phyloP scores from a whole-genome alignment of 2,329 filamentous ascomycete species.

The Pseudocercospora cruenta region DNA sequence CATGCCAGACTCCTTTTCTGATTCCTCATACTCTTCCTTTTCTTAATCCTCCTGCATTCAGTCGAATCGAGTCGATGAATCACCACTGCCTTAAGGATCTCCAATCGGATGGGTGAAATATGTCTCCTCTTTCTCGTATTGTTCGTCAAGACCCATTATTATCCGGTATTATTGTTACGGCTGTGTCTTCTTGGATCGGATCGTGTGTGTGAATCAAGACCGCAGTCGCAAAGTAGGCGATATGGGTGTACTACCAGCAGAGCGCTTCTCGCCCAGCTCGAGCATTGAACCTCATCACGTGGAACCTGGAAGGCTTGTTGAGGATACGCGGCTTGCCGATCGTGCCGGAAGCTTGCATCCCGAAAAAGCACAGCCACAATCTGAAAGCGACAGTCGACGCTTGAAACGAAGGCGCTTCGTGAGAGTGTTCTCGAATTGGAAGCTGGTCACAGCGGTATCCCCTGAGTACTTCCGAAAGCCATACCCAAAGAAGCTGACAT shows the following conservation, averaged over 20 bases:
- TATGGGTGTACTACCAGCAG: too few relatives aligned
- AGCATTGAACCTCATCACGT: background rate
- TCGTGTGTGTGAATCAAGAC: too few relatives aligned
- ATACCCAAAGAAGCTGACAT: background rate
- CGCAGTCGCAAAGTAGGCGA: too few relatives aligned
- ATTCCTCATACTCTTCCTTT: background rate
- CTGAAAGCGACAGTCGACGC: background rate
- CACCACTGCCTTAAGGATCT: background rate
- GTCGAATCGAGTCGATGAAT: background rate
- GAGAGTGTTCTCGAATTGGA: conserved; percentile 3
- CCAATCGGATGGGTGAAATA: background rate
- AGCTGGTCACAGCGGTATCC: background rate
- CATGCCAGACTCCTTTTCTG: background rate
- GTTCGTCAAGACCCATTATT: too few relatives aligned
- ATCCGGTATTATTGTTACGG: too few relatives aligned
- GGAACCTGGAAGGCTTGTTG: background rate
- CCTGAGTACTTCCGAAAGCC: background rate
- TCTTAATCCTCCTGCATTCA: background rate
- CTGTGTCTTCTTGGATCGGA: too few relatives aligned
- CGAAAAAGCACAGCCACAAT: conserved; percentile 4
- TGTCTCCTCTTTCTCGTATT: too few relatives aligned
- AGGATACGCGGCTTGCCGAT: conserved; percentile 1
- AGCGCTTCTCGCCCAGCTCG: background rate
- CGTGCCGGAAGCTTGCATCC: conserved; percentile 5
- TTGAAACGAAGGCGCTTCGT: conserved; percentile 1